Evolutionary conservation across 352 stramenopile species (phyloP), one percentile per base, ranked within the genome.

Genomic region (Pythium sukuiense): DNA sequence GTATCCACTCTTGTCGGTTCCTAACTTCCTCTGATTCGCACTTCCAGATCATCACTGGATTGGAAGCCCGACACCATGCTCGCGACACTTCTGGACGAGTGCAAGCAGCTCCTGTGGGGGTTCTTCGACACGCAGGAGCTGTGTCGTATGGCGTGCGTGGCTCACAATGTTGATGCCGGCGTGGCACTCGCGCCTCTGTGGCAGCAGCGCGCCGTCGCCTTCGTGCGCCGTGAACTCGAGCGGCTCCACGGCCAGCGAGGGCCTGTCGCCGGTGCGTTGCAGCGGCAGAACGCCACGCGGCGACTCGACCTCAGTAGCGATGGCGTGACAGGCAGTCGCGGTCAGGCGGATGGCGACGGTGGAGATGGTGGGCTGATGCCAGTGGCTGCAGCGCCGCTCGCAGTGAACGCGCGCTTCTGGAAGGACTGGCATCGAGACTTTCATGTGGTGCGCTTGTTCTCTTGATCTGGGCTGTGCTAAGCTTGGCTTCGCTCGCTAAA

Each of bases 41-140:
- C 32, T 35, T 3, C 33, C 29, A 24, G 53, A 59, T 29, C 39
- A 41, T 20, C 43, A 64, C 24, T 53, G n/a, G n/a, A n/a, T n/a
- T n/a, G n/a, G n/a, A n/a, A n/a, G n/a, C n/a, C n/a, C 30, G 49
- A 20, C 27, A 46, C 1, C 20, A 82, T 85, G 80, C 54, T 90
- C 53, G 48, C 59, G 32, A n/a, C 69, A 62, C 77, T 90, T 29
- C 73, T 72, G 54, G 73, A 83, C 68, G 82, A 90, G 59, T 88
- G 79, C 67, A 89, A 88, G 73, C 77, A 84, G 67, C 45, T 74
- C 20, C 63, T 90, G 56, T 90, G 82, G 82, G 48, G 60, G 39
- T 83, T 79, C 50, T 63, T 90, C 13, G 80, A 66, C 53, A 72
- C 78, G 26, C 43, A 39, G 24, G 76, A 83, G 65, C 79, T 90